These are phyloP conservation scores for Gigaspora rosea DNA, from an alignment of 192 early-diverging fungal species.

Conservation along the genomic window DNA sequence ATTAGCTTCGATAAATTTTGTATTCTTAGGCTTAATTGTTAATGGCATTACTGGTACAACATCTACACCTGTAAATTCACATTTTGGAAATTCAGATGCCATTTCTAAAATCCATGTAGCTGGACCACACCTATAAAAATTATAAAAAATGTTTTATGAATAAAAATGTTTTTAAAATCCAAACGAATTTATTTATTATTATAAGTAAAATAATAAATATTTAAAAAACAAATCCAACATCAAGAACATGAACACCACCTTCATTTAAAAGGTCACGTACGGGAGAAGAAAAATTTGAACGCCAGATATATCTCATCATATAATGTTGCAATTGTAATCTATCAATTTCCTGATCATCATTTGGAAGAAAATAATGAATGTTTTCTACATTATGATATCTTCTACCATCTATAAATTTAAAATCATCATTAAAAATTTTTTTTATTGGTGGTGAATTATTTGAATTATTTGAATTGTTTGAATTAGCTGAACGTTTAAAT, in stretches of 20 bases:
- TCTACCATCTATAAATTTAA: conserved; percentile 34
- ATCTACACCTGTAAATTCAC: conserved; percentile 51
- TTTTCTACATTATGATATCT: conserved; percentile 43
- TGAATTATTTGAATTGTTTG: no score
- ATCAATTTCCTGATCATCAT: conserved; percentile 56
- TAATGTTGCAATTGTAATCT: conserved; percentile 55
- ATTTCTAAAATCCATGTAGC: conserved; percentile 45
- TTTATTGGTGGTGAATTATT: no score
- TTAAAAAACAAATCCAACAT: neutral
- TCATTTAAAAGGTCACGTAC: neutral
- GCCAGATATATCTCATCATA: conserved; percentile 49
- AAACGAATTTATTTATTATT: neutral
- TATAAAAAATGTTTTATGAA: neutral
- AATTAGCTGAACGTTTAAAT: no score
- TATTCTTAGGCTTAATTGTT: conserved; percentile 41
- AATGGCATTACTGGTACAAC: conserved; percentile 44
- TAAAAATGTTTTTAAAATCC: neutral
- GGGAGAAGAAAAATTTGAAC: conserved; percentile 34
- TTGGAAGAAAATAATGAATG: conserved; percentile 36
- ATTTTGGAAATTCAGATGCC: conserved; percentile 47
- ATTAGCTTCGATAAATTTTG: conserved; percentile 40
- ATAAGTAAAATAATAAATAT: neutral
- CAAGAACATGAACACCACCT: neutral
- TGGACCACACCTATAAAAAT: conserved; percentile 25
- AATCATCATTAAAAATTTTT: no score